phyloP scores from a whole-genome alignment of 129 eudicot genomes.

The Pittosporum tobira region DNA sequence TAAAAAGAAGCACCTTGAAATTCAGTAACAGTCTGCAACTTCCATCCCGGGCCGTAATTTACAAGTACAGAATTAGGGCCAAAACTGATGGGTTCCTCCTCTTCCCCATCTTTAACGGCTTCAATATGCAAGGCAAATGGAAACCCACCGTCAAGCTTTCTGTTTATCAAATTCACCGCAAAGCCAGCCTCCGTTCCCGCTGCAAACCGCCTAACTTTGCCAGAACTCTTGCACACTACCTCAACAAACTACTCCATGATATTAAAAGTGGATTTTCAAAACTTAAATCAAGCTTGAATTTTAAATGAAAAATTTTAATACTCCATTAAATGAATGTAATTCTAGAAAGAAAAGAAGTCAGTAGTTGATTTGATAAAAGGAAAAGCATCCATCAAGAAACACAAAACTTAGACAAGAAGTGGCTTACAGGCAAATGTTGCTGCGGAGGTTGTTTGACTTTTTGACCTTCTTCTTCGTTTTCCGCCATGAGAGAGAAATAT shows the following conservation, averaged over 20 bases:
- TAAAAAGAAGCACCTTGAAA: conserved; percentile 25
- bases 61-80: conserved; percentile 64
- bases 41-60: conserved; percentile 60
- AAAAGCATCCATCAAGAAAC: neutral
- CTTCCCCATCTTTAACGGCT: conserved; percentile 51
- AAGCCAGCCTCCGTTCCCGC: conserved; percentile 68
- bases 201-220: conserved; percentile 63
- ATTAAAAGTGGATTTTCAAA: neutral
- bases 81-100: conserved; percentile 64
- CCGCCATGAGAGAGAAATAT: conserved; percentile 29
- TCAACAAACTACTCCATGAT: conserved; percentile 43
- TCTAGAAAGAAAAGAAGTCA: neutral
- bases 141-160: conserved; percentile 28
- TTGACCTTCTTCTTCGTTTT: conserved; percentile 14
- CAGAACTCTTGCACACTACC: conserved; percentile 61
- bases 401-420: neutral
- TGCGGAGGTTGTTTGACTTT: conserved; percentile 16
- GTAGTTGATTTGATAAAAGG: too few species aligned
- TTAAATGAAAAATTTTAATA: too few species aligned
- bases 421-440: conserved; percentile 24
- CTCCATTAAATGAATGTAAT: neutral
- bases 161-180: conserved; percentile 60
- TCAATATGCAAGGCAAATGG: conserved; percentile 56
- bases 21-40: conserved; percentile 60
- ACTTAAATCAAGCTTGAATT: conserved; percentile 12